These are phyloP conservation scores for Turnera subulata DNA, from an alignment of 345 rosid species.

Conservation along the genomic window DNA sequence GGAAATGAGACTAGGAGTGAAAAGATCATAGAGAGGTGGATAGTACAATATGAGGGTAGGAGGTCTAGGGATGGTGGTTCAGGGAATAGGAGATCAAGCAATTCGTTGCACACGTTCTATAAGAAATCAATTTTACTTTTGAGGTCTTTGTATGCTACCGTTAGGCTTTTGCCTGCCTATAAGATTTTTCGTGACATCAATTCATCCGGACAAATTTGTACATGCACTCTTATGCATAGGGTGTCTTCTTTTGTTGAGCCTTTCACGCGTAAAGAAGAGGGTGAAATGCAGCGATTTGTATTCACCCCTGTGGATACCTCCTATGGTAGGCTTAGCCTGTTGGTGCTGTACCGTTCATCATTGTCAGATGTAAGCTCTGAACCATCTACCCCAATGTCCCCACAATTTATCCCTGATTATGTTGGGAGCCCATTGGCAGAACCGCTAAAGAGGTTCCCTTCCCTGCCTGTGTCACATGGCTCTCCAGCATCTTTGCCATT, in stretches of 20 bases:
- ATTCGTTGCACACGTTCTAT: slow-evolving; percentile 53
- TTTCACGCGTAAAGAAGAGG: slow-evolving; percentile 73
- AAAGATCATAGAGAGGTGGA: slow-evolving; percentile 90
- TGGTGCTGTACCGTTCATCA: slow-evolving; percentile 58
- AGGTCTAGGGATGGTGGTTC: slow-evolving; percentile 49
- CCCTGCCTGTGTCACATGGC: slow-evolving; percentile 61
- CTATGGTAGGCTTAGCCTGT: slow-evolving; percentile 83
- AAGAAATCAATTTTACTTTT: slow-evolving; percentile 76
- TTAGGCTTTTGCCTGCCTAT: slow-evolving; percentile 90
- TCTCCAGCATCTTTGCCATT: slow-evolving; percentile 80
- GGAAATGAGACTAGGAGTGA: slow-evolving; percentile 41
- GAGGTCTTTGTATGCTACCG: slow-evolving; percentile 78
- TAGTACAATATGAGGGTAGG: slow-evolving; percentile 70
- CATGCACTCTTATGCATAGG: slow-evolving; percentile 64
- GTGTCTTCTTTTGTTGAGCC: slow-evolving; percentile 79
- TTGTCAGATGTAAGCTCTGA: slow-evolving; percentile 61
- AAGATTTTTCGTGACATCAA: slow-evolving; percentile 75
- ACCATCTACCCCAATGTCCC: slow-evolving; percentile 69
- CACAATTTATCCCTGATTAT: slow-evolving; percentile 80
- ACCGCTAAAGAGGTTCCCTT: slow-evolving; percentile 75
- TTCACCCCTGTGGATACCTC: slow-evolving; percentile 82
- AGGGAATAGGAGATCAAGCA: slow-evolving; percentile 62
- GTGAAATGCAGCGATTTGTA: slow-evolving; percentile 77
- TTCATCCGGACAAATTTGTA: slow-evolving; percentile 55
- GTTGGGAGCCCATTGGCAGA: slow-evolving; percentile 98